Conservation (phyloP, 768 basidiomycete species). For the Neoboletus subvelutipes region DNA sequence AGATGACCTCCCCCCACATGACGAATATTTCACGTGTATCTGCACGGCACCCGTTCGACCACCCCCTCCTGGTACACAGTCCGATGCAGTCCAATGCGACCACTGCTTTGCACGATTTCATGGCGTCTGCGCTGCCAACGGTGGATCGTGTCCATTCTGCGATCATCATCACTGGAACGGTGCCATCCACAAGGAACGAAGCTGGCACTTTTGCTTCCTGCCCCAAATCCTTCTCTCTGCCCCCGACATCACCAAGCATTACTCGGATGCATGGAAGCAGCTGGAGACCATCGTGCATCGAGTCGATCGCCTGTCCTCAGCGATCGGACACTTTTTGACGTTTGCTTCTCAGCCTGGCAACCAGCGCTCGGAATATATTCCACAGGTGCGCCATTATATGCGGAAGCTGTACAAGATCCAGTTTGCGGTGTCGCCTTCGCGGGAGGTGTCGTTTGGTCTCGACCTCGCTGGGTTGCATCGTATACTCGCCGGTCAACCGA, state of each 20-base stretch:
- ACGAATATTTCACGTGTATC: conserved; percentile 86
- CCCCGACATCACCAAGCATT: conserved; percentile 76
- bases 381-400: conserved; percentile 88
- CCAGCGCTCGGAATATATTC: conserved; percentile 73
- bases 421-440: conserved; percentile 81
- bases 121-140: conserved; percentile 79
- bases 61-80: conserved; percentile 68
- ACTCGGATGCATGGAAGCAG: conserved; percentile 78
- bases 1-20: conserved; percentile 74
- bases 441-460: conserved; percentile 77
- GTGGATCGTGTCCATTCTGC: conserved; percentile 91
- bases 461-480: conserved; percentile 83
- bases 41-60: conserved; percentile 75
- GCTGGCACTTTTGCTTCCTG: conserved; percentile 80
- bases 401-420: conserved; percentile 87
- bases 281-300: conserved; percentile 78
- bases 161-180: conserved; percentile 93
- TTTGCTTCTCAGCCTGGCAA: conserved; percentile 68
- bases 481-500: conserved; percentile 68
- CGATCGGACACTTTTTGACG: conserved; percentile 78
- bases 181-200: conserved; percentile 76
- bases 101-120: conserved; percentile 88
- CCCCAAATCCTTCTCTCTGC: conserved; percentile 68
- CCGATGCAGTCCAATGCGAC: conserved; percentile 88
- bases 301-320: conserved; percentile 68